Evolutionary conservation across 1,139 yeast genomes (phyloP).

Genomic region (Taphrina communis): DNA sequence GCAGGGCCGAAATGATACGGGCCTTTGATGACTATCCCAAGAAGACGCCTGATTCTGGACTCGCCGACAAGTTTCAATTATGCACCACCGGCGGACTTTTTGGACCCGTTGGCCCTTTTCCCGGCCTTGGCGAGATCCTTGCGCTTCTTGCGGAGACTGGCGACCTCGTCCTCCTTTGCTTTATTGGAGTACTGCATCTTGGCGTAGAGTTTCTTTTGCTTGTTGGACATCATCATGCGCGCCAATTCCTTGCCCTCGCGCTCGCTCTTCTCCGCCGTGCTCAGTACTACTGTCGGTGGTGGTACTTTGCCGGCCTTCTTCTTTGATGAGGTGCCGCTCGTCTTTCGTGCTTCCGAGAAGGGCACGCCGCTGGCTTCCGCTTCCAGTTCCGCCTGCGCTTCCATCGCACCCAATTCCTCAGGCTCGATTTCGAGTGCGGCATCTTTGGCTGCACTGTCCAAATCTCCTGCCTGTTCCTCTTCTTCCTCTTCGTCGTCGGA

Average conservation of each 20-base stretch:
- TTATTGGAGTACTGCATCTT: slow-evolving; percentile 93
- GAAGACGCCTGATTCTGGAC: background rate
- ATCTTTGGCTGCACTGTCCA: slow-evolving; percentile 59
- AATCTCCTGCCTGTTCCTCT: slow-evolving; percentile 54
- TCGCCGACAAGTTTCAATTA: too few species aligned
- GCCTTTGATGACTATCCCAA: background rate
- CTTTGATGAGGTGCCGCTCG: slow-evolving; percentile 47
- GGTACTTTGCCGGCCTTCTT: slow-evolving; percentile 46
- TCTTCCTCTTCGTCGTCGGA: slow-evolving; percentile 57
- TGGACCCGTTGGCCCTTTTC: slow-evolving; percentile 13
- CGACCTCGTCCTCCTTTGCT: slow-evolving; percentile 80
- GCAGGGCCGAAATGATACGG: background rate
- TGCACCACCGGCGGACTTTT: slow-evolving; percentile 19
- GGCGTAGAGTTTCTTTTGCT: slow-evolving; percentile 90
- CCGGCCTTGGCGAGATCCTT: slow-evolving; percentile 49
- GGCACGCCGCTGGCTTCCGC: slow-evolving; percentile 84
- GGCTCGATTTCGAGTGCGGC: slow-evolving; percentile 59
- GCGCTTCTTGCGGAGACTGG: slow-evolving; percentile 70
- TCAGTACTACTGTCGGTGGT: slow-evolving; percentile 1
- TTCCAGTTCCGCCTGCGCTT: slow-evolving; percentile 66
- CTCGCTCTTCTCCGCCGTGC: slow-evolving; percentile 55
- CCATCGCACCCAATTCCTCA: slow-evolving; percentile 50
- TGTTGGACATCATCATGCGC: slow-evolving; percentile 96
- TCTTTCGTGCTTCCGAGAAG: slow-evolving; percentile 60
- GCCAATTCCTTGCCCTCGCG: slow-evolving; percentile 86